Evolutionary conservation across 2,329 filamentous ascomycete genomes (phyloP).

Genomic region (Talaromyces sp.): DNA sequence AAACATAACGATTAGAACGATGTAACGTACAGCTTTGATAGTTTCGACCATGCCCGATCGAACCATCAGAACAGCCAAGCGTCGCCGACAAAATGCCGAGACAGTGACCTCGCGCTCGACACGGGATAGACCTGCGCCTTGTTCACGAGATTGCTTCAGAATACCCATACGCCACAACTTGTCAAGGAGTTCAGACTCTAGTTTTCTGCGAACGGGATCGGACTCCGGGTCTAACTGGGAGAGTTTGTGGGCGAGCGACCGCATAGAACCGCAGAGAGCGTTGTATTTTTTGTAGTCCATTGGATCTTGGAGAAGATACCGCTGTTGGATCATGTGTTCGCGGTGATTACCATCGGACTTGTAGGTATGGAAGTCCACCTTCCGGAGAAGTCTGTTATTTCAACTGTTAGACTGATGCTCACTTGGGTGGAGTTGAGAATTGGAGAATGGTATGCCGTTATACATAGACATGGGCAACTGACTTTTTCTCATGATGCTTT

Average conservation of each 20-base stretch:
- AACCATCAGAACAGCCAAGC: conserved; percentile 89
- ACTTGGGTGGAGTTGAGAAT: neutral
- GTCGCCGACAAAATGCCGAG: conserved; percentile 78
- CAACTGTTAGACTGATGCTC: conserved; percentile 6
- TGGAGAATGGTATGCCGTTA: neutral
- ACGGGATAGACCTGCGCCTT: conserved; percentile 67
- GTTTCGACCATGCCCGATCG: conserved; percentile 89
- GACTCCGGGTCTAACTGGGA: conserved; percentile 76
- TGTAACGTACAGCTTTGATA: conserved; percentile 67
- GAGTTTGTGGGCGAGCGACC: conserved; percentile 86
- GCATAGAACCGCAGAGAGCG: conserved; percentile 74
- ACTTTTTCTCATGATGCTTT: conserved; percentile 94
- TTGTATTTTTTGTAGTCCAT: conserved; percentile 77
- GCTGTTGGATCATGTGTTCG: conserved; percentile 74
- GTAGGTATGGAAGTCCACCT: conserved; percentile 94
- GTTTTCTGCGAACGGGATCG: conserved; percentile 75
- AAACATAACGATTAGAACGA: neutral
- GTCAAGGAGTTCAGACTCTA: conserved; percentile 83
- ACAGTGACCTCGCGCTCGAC: conserved; percentile 91
- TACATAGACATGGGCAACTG: conserved; percentile 10
- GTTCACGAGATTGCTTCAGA: conserved; percentile 71
- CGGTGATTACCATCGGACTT: conserved; percentile 86
- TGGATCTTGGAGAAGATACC: conserved; percentile 89
- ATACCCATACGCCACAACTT: conserved; percentile 95
- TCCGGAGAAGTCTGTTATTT: conserved; percentile 66